Percentiles rank a stretch among this genome's conserved stretches.
These are phyloP conservation scores for Periconia digitata DNA, from an alignment of 2,329 filamentous ascomycete genomes.

Conservation along the genomic window DNA sequence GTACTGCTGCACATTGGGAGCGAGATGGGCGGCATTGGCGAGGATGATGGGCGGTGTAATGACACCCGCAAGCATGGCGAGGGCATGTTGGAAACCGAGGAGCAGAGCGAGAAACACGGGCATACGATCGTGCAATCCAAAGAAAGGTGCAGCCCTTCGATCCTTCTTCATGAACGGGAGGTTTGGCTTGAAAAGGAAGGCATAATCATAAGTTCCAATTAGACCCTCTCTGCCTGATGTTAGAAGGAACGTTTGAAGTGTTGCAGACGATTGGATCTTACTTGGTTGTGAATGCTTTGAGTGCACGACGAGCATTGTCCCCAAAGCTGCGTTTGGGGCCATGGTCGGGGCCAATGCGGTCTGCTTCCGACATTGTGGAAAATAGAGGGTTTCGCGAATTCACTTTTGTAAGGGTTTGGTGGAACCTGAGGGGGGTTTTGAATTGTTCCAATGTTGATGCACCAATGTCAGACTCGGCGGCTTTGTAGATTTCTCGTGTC, in stretches of 20 bases:
- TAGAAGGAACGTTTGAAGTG: constrained; percentile 5
- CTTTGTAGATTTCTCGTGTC: constrained; percentile 3
- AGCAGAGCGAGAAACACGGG: constrained; percentile 73
- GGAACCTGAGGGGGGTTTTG: constrained; percentile 22
- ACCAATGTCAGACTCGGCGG: constrained; percentile 1
- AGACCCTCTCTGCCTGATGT: constrained; percentile 63
- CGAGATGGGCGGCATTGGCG: constrained; percentile 65
- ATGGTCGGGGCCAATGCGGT: constrained; percentile 49
- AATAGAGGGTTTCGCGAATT: background rate
- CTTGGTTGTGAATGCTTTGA: constrained; percentile 54
- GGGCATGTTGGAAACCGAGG: constrained; percentile 76
- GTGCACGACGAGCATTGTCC: constrained; percentile 44
- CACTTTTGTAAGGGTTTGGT: constrained; percentile 32
- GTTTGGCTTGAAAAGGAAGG: constrained; percentile 78
- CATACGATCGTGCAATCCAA: constrained; percentile 78
- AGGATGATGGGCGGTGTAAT: constrained; percentile 80
- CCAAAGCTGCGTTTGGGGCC: constrained; percentile 45
- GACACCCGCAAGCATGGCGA: constrained; percentile 69
- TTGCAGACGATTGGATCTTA: constrained; percentile 22
- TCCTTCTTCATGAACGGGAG: constrained; percentile 76
- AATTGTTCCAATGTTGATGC: constrained; percentile 19
- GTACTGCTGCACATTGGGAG: constrained; percentile 66
- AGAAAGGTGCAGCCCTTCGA: constrained; percentile 70
- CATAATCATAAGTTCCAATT: constrained; percentile 87
- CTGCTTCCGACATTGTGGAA: constrained; percentile 42